Evolutionary conservation across 2,329 filamentous ascomycete genomes (phyloP), one percentile per base, ranked within the genome.

Genomic region (Monosporascus sp.): DNA sequence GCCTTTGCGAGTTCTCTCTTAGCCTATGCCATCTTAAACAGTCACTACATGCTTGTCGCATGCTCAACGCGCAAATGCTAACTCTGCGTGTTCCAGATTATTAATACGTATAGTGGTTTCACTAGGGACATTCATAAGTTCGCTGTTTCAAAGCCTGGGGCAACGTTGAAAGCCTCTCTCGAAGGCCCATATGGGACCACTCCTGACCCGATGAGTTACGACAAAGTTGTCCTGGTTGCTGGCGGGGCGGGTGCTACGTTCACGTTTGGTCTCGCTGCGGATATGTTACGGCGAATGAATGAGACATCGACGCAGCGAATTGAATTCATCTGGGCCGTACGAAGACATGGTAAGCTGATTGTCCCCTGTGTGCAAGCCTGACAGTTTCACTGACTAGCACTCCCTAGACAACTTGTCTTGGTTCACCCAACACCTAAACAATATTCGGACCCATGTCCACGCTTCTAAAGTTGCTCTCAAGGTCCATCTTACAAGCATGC

Each of bases 191-290:
- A 85, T 52, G 83, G 83, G 25, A 74, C 74, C 0, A 69, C 79
- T 24, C 80, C 81, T 0, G 71, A 81, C 52, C 74, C 79, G 0
- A 70, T 73, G 50, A 66, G 72, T 15, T 80, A 74, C 54, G 79
- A 84, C 62, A 79, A 78, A 56, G 71, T 83, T 6, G 69, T 85
- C n/a, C 67, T 85, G 41, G 72, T 85, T 38, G 80, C 81, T 3
- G 83, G 82, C 14, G 83, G 83, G 5, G 81, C 80, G 49, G 83
- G 83, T 2, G 82, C 79, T 2, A 83, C 77, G 31, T 86, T 85
- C 62, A 77, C 75, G 0, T 78, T 79, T 53, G 76, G 76, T 5
- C 65, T 79, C 37, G 75, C 73, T 1, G 63, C 73, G 7, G 74
- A 77, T 54, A 69, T 78, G 53, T 66, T 78, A 6, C 68, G 70